These are phyloP conservation scores for Multifurca ochricompacta DNA, from an alignment of 768 basidiomycete species.

Conservation along the genomic window DNA sequence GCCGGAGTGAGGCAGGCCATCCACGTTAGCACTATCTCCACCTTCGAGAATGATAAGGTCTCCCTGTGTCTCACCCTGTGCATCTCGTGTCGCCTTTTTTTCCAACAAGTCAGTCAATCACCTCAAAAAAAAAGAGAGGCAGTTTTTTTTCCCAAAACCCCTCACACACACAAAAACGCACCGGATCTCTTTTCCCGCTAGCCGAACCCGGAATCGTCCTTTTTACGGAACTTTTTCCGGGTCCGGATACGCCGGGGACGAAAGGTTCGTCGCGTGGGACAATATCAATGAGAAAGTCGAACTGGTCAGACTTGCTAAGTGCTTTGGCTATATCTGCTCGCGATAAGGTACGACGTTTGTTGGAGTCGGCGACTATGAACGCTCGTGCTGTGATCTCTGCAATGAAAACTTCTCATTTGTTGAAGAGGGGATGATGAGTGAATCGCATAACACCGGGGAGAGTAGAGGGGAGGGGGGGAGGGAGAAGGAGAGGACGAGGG, in stretches of 20 bases:
- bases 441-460: neutral
- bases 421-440: neutral
- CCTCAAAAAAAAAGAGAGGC: no score
- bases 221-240: conserved; percentile 10
- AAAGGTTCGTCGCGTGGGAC: conserved; percentile 73
- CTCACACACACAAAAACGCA: no score
- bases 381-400: conserved; percentile 94
- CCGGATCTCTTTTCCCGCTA: conserved; percentile 5
- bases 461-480: neutral
- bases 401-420: conserved; percentile 72
- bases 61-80: conserved; percentile 15
- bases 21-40: conserved; percentile 15
- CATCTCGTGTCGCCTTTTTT: conserved; percentile 8
- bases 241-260: conserved; percentile 15
- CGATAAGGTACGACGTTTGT: conserved; percentile 93
- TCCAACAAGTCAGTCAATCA: no score
- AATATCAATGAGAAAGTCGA: conserved; percentile 96
- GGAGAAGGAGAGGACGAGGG: neutral
- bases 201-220: conserved; percentile 11
- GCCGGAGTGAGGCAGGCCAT: conserved; percentile 12
- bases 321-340: conserved; percentile 92
- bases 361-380: conserved; percentile 90
- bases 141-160: no score
- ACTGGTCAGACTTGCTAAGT: conserved; percentile 87
- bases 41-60: conserved; percentile 14